Percentiles rank a stretch among this genome's conserved stretches.
These are phyloP conservation scores for Fusarium cyanostomum DNA, from an alignment of 2,329 filamentous ascomycete genomes.

Conservation along the genomic window DNA sequence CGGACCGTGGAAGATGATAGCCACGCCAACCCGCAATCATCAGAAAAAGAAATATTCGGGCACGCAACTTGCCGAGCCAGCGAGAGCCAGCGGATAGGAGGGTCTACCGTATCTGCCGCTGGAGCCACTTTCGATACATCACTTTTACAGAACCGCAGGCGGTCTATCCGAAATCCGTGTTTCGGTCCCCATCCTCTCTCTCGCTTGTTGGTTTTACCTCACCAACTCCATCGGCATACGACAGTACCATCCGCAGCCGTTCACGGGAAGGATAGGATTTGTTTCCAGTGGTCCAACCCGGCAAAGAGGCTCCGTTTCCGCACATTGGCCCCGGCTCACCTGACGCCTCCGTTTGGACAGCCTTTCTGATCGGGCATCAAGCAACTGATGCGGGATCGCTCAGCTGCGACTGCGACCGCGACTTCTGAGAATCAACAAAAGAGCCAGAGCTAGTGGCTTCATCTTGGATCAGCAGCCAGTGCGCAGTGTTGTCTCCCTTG, in stretches of 20 bases:
- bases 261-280: slow-evolving; percentile 1
- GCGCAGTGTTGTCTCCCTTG: slow-evolving; percentile 20
- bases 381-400: neutral
- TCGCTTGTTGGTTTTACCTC: neutral
- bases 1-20: slow-evolving; percentile 21
- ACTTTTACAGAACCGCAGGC: neutral
- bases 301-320: neutral
- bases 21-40: slow-evolving; percentile 18
- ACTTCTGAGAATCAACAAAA: slow-evolving; percentile 18
- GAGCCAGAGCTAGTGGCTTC: slow-evolving; percentile 17
- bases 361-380: neutral
- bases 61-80: neutral
- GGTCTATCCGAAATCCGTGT: neutral
- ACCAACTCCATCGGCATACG: slow-evolving; percentile 1
- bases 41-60: slow-evolving; percentile 7
- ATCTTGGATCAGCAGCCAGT: slow-evolving; percentile 5
- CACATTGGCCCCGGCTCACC: neutral
- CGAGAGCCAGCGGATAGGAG: slow-evolving; percentile 1
- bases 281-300: neutral
- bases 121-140: slow-evolving; percentile 10
- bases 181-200: neutral
- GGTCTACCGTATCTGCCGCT: neutral
- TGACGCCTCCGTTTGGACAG: neutral
- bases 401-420: slow-evolving; percentile 1
- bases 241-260: neutral